Conservation (phyloP, 169 alveolate genomes). For the Amoebophrya sp. region DNA sequence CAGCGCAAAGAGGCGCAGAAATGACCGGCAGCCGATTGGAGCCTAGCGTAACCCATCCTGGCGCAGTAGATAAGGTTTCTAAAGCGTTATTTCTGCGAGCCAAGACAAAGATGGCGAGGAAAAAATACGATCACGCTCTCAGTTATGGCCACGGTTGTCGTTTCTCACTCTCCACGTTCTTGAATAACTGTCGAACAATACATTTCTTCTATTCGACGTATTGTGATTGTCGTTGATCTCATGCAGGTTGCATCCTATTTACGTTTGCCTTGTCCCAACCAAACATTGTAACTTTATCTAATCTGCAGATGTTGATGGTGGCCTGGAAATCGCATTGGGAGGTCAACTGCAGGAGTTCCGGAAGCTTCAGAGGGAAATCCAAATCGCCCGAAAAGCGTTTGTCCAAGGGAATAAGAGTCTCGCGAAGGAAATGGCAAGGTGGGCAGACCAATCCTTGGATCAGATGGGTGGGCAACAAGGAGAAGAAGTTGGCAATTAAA, state of each 20-base stretch:
- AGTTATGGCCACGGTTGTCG: neutral
- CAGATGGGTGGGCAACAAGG: neutral
- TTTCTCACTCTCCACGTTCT: too few species aligned
- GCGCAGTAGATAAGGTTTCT: neutral
- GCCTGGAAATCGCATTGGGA: neutral
- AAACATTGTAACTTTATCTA: too few species aligned
- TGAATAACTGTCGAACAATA: too few species aligned
- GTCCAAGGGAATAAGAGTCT: neutral
- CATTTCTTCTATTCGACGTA: too few species aligned
- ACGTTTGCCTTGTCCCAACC: too few species aligned
- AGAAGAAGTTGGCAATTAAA: too few species aligned
- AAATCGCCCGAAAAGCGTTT: neutral
- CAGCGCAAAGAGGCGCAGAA: neutral
- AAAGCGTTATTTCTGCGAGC: neutral
- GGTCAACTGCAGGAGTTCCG: too few species aligned
- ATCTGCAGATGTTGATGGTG: neutral
- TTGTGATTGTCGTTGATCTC: too few species aligned
- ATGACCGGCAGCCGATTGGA: too few species aligned
- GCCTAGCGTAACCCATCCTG: neutral
- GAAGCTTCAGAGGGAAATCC: neutral
- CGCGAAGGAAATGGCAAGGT: constrained; percentile 3
- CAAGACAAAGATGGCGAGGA: neutral
- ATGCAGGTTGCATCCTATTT: too few species aligned
- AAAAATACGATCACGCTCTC: neutral
- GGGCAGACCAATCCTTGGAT: neutral